A percentile compares a stretch with the other conserved stretches of the same genome.
phyloP scores from a whole-genome alignment of 257 asterid species.

The Gentiana straminea region DNA sequence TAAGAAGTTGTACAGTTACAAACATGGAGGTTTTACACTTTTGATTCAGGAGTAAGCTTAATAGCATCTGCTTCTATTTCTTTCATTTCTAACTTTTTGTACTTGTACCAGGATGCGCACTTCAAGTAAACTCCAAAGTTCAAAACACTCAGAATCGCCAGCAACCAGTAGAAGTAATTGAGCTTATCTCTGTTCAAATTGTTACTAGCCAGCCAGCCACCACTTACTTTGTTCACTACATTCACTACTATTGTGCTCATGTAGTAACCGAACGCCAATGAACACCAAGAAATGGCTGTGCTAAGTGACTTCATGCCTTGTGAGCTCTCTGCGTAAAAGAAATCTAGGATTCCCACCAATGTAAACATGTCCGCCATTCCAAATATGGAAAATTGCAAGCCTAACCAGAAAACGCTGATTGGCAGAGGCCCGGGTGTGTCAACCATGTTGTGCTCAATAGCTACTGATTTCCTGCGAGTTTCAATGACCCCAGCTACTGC shows the following conservation, averaged over 20 bases:
- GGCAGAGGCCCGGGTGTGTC: conserved; percentile 45
- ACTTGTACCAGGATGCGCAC: conserved; percentile 66
- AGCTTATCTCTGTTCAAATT: conserved; percentile 51
- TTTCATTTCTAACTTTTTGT: conserved; percentile 36
- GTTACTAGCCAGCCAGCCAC: conserved; percentile 57
- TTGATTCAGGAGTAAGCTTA: conserved; percentile 2
- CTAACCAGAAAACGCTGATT: conserved; percentile 63
- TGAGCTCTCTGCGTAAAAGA: conserved; percentile 68
- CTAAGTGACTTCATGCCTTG: conserved; percentile 54
- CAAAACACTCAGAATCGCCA: conserved; percentile 35
- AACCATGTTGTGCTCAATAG: conserved; percentile 34
- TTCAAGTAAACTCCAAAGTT: conserved; percentile 48
- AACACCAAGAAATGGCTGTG: conserved; percentile 63
- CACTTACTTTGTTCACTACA: conserved; percentile 49
- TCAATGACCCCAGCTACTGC: conserved; percentile 47
- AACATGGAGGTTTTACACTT: conserved; percentile 3
- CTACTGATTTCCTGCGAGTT: conserved; percentile 39
- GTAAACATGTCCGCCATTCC: conserved; percentile 74
- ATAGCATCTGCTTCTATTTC: conserved; percentile 10
- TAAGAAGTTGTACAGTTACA: neutral
- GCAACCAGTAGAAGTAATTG: conserved; percentile 55
- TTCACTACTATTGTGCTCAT: conserved; percentile 57
- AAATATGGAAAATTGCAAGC: conserved; percentile 44
- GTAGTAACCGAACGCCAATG: conserved; percentile 55
- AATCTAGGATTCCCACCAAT: conserved; percentile 50